Evolutionary conservation across 306 rosid genomes (phyloP), one percentile per base, ranked within the genome.

Genomic region (Begonia loranthoides): DNA sequence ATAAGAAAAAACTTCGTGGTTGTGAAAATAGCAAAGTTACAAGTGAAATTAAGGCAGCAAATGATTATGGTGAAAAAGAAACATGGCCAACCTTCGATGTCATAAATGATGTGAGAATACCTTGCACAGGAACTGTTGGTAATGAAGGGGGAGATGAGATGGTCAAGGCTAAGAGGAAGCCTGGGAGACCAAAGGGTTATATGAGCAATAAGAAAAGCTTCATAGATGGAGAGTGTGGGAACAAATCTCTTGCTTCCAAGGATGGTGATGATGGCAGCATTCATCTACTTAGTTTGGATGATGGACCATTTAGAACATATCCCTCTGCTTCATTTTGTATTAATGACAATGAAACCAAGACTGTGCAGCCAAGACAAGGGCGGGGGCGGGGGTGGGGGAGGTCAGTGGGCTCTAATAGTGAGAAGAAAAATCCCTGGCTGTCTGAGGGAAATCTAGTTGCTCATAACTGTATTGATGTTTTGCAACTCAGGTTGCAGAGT

Each of bases 101-200:
- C 17, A 59, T 54, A 39, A 24, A 53, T 34, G 45, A 28, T 38
- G 41, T 47, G 62, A 33, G 14, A 19, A 15, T 33, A 15, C 52
- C 52, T 17, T 34, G 34, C 4, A 17, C 51, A 41, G 53, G 52
- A 46, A 50, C 41, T 33, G 46, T 41, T 57, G 52, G 49, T 15
- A 49, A 57, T 48, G 73, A 53, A 66, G 66, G 57, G 52, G 66
- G 9, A 44, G 56, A 51, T 24, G 64, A 56, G 55, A 62, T 56
- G 63, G 57, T 41, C 28, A 45, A 22, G 50, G 54, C 36, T 19
- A 60, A 57, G 57, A 61, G 15, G 60, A 61, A 49, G 68, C 55
- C 33, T 45, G 55, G 55, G 46, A 45, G 15, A n/a, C 56, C 65
- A 15, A 66, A 53, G 50, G 61, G 38, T 39, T 43, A 2, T 5